Base-by-base conservation (phyloP, 345 rosid genomes). In the Sisymbrium irio region DNA sequence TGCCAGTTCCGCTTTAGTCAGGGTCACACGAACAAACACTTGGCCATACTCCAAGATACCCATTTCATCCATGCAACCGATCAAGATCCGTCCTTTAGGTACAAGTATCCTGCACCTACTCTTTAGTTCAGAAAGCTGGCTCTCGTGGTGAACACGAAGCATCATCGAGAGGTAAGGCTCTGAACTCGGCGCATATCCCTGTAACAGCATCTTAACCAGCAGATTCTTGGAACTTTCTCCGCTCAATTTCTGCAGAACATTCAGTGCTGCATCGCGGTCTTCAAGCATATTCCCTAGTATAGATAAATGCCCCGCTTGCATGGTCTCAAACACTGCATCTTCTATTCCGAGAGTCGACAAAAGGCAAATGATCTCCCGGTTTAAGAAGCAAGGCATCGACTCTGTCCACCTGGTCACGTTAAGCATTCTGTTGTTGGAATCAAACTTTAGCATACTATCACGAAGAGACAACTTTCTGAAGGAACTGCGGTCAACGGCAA, bases 31-130 rank as follows among this genome's bases (percentile, higher is more conserved):
- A 65, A 88, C 80, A 62, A 72, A 95, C 78, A 92, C 97, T 82
- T 92, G 87, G 67, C 97, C 97, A 80, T 92, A 95, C 57, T 89
- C 83, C 57, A 95, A 70, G 7, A 79, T 66, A 47, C 96, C 84
- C 27, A 85, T 81, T 78, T 91, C 99, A 65, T 92, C 97, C 89
- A 94, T 81, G 74, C 97, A 92, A 65, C 99, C 97, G 33, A 95
- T 74, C 67, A 94, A 83, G 74, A 88, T 71, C 60, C 96, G 85
- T 4, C 97, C 99, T 79, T 83, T 85, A 4, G 93, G 97, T 25
- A 92, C 90, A 83, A 84, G 83, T 73, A 95, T 80, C 55, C 96
- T 81, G 66, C 97, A 89, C 74, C 90, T 85, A 61, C 80, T 80
- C 82, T 83, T 88, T 53, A 94, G 74, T 55, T 91, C 98, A 14